These are phyloP conservation scores for Colletotrichum caudatum DNA, from an alignment of 2,329 filamentous ascomycete species.

Conservation along the genomic window DNA sequence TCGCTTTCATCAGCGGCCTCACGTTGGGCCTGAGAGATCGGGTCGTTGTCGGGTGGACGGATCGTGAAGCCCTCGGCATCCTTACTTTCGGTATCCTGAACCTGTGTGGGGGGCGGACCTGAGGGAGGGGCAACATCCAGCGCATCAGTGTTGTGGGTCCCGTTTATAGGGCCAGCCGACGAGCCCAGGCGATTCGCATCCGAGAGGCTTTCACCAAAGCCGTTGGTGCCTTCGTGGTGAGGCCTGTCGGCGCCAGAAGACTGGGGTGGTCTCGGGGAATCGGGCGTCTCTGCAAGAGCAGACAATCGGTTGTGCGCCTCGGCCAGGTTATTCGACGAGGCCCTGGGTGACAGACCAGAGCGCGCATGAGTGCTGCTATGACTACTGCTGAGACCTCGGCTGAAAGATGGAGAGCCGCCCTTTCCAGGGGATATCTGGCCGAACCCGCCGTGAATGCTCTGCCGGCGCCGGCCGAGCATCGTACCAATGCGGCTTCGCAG, in stretches of 20 bases:
- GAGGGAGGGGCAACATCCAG: constrained; percentile 65
- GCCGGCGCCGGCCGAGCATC: constrained; percentile 73
- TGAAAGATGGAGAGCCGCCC: constrained; percentile 61
- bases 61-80: constrained; percentile 83
- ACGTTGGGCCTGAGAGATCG: constrained; percentile 78
- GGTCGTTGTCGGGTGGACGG: constrained; percentile 71
- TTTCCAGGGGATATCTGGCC: constrained; percentile 69
- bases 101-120: constrained; percentile 62
- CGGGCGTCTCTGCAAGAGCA: constrained; percentile 69
- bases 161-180: constrained; percentile 59
- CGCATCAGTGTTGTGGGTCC: constrained; percentile 59
- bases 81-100: constrained; percentile 58
- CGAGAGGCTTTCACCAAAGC: constrained; percentile 54
- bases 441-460: constrained; percentile 74
- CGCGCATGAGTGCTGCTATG: constrained; percentile 66
- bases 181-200: constrained; percentile 49
- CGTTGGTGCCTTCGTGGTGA: constrained; percentile 61
- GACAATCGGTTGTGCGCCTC: constrained; percentile 66
- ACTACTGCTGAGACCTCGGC: constrained; percentile 68
- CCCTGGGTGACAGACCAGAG: constrained; percentile 64
- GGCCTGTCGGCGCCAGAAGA: constrained; percentile 47
- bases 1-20: constrained; percentile 73
- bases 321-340: constrained; percentile 70
- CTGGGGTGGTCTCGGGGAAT: constrained; percentile 49
- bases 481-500: constrained; percentile 75